These are phyloP conservation scores for Boehmeria nivea DNA, from an alignment of 306 rosid species.

Conservation along the genomic window DNA sequence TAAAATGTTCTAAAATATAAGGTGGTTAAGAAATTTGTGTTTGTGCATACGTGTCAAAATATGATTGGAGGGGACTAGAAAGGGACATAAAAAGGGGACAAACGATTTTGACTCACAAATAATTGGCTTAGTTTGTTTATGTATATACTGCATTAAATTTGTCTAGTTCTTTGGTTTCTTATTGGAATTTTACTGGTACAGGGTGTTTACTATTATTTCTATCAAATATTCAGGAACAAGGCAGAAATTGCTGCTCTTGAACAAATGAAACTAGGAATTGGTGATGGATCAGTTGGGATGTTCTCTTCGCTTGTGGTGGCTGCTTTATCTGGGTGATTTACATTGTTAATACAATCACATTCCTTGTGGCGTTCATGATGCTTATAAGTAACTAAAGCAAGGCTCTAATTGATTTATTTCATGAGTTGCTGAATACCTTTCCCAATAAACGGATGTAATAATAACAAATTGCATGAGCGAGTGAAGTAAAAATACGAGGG, in stretches of 20 bases:
- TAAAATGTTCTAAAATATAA: no score
- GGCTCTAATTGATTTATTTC: neutral
- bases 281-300: constrained; percentile 96
- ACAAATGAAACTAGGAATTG: constrained; percentile 51
- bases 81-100: no score
- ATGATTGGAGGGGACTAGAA: no score
- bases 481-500: neutral
- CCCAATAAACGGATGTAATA: neutral
- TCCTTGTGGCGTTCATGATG: neutral
- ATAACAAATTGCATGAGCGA: neutral
- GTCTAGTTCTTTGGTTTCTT: constrained; percentile 37
- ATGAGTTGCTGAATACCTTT: neutral
- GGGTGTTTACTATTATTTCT: constrained; percentile 99
- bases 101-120: no score
- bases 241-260: constrained; percentile 66
- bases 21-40: no score
- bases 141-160: constrained; percentile 19
- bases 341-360: neutral
- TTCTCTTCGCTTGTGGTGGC: constrained; percentile 85
- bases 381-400: neutral
- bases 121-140: neutral
- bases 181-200: constrained; percentile 54
- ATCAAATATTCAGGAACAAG: constrained; percentile 96
- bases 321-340: constrained; percentile 80
- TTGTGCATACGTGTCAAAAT: no score